These are phyloP conservation scores for Pseudocercospora vitis DNA, from an alignment of 2,329 filamentous ascomycete genomes.

Conservation along the genomic window DNA sequence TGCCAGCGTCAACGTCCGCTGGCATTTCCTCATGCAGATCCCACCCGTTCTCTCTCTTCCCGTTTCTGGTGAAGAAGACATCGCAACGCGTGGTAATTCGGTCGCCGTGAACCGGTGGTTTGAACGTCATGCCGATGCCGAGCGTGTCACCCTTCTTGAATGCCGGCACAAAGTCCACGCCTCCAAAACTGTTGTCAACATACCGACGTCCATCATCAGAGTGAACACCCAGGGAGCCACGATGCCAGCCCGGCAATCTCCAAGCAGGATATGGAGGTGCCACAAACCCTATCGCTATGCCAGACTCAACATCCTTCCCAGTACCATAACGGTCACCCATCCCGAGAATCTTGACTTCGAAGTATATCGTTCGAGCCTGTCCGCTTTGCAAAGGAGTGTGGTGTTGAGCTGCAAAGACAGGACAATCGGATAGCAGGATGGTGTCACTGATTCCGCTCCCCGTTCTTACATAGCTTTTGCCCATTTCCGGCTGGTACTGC, in stretches of 20 bases:
- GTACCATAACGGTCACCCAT: constrained; percentile 40
- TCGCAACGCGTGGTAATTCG: constrained; percentile 50
- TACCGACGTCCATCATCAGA: constrained; percentile 75
- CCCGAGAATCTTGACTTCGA: constrained; percentile 62
- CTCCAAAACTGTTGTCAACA: constrained; percentile 73
- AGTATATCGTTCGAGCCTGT: constrained; percentile 64
- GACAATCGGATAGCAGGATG: constrained; percentile 66
- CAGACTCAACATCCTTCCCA: constrained; percentile 46
- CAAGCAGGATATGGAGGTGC: constrained; percentile 76
- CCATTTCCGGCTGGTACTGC: constrained; percentile 49
- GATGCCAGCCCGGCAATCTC: constrained; percentile 78
- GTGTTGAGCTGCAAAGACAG: constrained; percentile 62
- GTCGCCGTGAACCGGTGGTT: constrained; percentile 27
- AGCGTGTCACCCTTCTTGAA: constrained; percentile 67
- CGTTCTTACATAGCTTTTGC: constrained; percentile 49
- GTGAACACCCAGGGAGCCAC: constrained; percentile 72
- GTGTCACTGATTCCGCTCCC: constrained; percentile 55
- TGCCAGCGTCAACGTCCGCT: constrained; percentile 58
- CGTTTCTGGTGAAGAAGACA: constrained; percentile 71
- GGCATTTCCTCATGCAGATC: constrained; percentile 74
- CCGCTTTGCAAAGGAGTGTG: constrained; percentile 58
- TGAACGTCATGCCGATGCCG: constrained; percentile 69
- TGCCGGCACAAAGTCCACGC: constrained; percentile 64
- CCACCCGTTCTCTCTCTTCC: constrained; percentile 62
- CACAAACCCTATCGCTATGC: constrained; percentile 67